A percentile compares a stretch with the other conserved stretches of the same genome.
Conservation (phyloP, 805 yeast species). For the Nakazawaea ernobii region DNA sequence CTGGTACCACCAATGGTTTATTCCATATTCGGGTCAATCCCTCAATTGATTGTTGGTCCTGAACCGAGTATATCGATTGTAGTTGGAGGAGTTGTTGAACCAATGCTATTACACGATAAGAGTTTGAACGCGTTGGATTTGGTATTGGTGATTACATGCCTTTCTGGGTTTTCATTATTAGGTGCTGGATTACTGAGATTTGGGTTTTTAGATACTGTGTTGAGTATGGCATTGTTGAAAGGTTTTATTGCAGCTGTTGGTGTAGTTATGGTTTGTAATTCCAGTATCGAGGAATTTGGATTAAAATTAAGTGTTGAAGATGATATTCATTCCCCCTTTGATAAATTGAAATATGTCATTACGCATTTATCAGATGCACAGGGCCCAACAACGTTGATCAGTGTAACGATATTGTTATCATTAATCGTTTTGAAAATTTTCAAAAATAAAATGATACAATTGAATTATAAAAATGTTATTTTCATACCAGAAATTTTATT, state of each 20-base stretch:
- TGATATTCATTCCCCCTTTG: slow-evolving; percentile 66
- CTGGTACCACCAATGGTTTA: slow-evolving; percentile 77
- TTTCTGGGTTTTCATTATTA: slow-evolving; percentile 68
- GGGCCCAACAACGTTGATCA: slow-evolving; percentile 54
- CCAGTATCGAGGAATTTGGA: slow-evolving; percentile 69
- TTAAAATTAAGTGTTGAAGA: slow-evolving; percentile 41
- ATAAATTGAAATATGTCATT: slow-evolving; percentile 55
- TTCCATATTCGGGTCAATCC: slow-evolving; percentile 76
- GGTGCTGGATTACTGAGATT: slow-evolving; percentile 76
- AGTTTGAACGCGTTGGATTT: slow-evolving; percentile 44
- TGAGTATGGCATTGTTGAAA: slow-evolving; percentile 68
- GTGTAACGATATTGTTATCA: slow-evolving; percentile 43
- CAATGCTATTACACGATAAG: slow-evolving; percentile 36
- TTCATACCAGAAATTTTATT: slow-evolving; percentile 83
- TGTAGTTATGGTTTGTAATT: slow-evolving; percentile 71
- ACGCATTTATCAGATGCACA: slow-evolving; percentile 44
- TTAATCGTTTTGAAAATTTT: slow-evolving; percentile 37
- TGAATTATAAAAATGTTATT: slow-evolving; percentile 36
- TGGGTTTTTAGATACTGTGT: slow-evolving; percentile 78
- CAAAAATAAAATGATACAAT: slow-evolving; percentile 31
- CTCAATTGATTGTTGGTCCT: slow-evolving; percentile 87
- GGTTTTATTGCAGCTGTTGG: slow-evolving; percentile 90
- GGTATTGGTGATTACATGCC: slow-evolving; percentile 63
- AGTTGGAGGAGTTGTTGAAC: slow-evolving; percentile 73
- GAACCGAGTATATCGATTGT: slow-evolving; percentile 84